phyloP scores from a whole-genome alignment of 441 rosid genomes.

The Lepidium campestre region DNA sequence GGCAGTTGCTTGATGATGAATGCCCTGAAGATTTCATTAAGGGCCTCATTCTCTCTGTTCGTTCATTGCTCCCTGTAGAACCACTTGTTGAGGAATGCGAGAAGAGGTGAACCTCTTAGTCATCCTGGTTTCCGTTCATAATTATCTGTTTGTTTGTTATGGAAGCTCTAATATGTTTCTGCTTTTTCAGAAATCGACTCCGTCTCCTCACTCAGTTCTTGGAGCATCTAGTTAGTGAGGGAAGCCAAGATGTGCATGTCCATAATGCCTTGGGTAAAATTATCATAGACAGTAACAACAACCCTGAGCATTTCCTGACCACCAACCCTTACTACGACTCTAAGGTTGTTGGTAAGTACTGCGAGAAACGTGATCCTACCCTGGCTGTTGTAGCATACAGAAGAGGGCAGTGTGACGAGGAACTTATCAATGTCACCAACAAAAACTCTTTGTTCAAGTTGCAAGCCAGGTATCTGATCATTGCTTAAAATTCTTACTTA shows the following conservation, averaged over 20 bases:
- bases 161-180: slow-evolving; percentile 16
- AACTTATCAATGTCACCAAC: slow-evolving; percentile 93
- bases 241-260: slow-evolving; percentile 99
- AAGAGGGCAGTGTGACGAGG: slow-evolving; percentile 98
- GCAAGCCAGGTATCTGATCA: slow-evolving; percentile 82
- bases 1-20: slow-evolving; percentile 91
- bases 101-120: slow-evolving; percentile 55
- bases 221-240: slow-evolving; percentile 99
- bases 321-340: slow-evolving; percentile 99
- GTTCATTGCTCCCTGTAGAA: slow-evolving; percentile 92
- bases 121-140: not conserved
- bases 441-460: slow-evolving; percentile 92
- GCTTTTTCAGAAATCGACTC: slow-evolving; percentile 80
- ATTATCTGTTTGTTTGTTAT: not conserved
- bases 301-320: slow-evolving; percentile 98
- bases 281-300: slow-evolving; percentile 95
- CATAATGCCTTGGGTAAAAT: slow-evolving; percentile 99
- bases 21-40: slow-evolving; percentile 93
- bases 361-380: slow-evolving; percentile 99
- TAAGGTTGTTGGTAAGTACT: slow-evolving; percentile 94
- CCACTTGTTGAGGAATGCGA: slow-evolving; percentile 95
- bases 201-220: slow-evolving; percentile 98
- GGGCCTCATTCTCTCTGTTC: slow-evolving; percentile 90
- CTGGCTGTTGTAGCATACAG: slow-evolving; percentile 97
- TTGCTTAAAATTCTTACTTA: not conserved